Evolutionary conservation across 129 eudicot genomes (phyloP), one percentile per base, ranked within the genome.

Genomic region (Sambucus nigra): DNA sequence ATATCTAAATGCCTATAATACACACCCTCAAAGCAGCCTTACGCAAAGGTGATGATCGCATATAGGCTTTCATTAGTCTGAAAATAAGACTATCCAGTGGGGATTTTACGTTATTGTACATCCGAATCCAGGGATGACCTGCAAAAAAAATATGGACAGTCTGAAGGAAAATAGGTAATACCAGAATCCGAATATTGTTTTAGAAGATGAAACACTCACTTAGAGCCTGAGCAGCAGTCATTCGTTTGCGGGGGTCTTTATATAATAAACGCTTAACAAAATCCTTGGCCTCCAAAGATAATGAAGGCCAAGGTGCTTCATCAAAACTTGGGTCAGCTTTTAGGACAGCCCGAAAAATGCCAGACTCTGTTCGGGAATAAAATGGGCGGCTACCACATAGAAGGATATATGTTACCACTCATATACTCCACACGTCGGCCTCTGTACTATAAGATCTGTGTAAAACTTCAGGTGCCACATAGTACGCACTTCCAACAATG

Each of bases 391-490:
- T 82, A 25, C 99, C 99, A 63, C 99, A 91, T 15, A 91, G 57
- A 18, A 91, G 77, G 45, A 86, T 91, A 65, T 91, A 91, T 28
- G 99, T 73, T 18, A 91, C 86, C 32, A 91, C 99, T 53, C 95
- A 95, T 19, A 91, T 72, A 63, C 99, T 91, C 99, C 99, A 86
- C 16, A 91, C 83, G 65, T 91, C 99, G 32, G 95, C 97, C 65
- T 89, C 97, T 0, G 94, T 82, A 63, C 79, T 83, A 45, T 92
- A 92, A 17, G 99, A 81, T 80, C 94, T 73, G 65, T 92, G 99
- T 29, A 92, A 59, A 49, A 92, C 99, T 83, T 92, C 99, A 32
- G 99, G 99, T 5, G 99, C 99, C 45, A 92, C 99, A 54, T 92
- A 92, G 42, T 86, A 92, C 26, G 94, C 96, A 64, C 96, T 92